Conservation (phyloP, 768 basidiomycete species). For the Phylloporus sp. region DNA sequence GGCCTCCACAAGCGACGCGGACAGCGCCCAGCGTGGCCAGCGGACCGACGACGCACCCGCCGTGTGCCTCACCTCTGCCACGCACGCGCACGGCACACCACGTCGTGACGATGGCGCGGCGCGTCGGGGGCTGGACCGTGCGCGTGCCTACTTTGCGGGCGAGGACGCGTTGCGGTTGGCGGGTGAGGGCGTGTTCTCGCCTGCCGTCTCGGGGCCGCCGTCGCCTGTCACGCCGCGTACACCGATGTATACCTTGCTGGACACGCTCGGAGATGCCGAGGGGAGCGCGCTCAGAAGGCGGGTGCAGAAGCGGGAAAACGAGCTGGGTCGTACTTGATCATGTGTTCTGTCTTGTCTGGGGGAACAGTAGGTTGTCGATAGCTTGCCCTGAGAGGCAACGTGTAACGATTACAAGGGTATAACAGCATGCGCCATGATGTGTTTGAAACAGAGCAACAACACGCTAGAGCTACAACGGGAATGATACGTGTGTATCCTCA, state of each 20-base stretch:
- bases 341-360: neutral
- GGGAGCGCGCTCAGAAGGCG: conserved; percentile 24
- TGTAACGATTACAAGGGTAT: conserved; percentile 13
- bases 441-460: conserved; percentile 4
- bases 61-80: no score
- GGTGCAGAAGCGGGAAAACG: conserved; percentile 1
- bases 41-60: no score
- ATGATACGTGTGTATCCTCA: neutral
- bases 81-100: no score
- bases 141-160: conserved; percentile 47
- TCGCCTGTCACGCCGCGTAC: conserved; percentile 55
- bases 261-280: neutral
- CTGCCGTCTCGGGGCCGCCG: conserved; percentile 60
- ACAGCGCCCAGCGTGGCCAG: neutral
- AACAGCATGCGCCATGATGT: conserved; percentile 9
- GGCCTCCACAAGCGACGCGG: conserved; percentile 62
- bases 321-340: conserved; percentile 5
- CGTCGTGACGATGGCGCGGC: no score
- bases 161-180: conserved; percentile 50
- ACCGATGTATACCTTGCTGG: conserved; percentile 14
- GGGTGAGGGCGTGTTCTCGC: conserved; percentile 72
- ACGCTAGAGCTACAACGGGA: conserved; percentile 26
- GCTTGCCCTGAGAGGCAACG: conserved; percentile 5
- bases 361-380: neutral
- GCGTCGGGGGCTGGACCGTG: neutral